A percentile compares a stretch with the other conserved stretches of the same genome.
These are phyloP conservation scores for Candida namnaoensis DNA, from an alignment of 805 yeast species.

Conservation along the genomic window DNA sequence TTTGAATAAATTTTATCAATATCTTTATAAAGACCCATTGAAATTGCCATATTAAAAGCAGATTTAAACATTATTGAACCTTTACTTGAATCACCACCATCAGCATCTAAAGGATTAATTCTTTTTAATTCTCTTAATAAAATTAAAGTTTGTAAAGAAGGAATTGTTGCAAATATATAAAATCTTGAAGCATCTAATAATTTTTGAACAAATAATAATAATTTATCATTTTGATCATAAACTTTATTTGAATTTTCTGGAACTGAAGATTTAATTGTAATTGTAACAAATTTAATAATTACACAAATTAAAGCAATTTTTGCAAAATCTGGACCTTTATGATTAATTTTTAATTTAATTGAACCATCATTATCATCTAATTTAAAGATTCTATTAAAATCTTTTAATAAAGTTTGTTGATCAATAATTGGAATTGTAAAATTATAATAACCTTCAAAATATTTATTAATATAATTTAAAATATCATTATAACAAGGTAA, in stretches of 20 bases:
- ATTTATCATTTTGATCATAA: slow-evolving; percentile 8
- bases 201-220: slow-evolving; percentile 7
- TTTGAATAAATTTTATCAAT: slow-evolving; percentile 8
- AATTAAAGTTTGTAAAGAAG: slow-evolving; percentile 14
- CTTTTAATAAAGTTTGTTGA: slow-evolving; percentile 2
- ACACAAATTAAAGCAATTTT: slow-evolving; percentile 10
- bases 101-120: slow-evolving; percentile 12
- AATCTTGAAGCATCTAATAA: slow-evolving; percentile 8
- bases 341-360: slow-evolving; percentile 1
- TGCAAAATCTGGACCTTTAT: slow-evolving; percentile 11
- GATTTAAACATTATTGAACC: slow-evolving; percentile 6
- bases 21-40: slow-evolving; percentile 15
- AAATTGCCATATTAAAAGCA: slow-evolving; percentile 15
- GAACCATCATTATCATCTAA: slow-evolving; percentile 4
- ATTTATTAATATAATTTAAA: slow-evolving; percentile 7
- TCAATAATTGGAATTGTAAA: slow-evolving; percentile 11
- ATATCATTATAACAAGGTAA: slow-evolving; percentile 12
- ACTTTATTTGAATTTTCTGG: neutral
- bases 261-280: slow-evolving; percentile 2
- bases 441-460: slow-evolving; percentile 10
- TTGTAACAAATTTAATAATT: slow-evolving; percentile 4
- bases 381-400: slow-evolving; percentile 9
- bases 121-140: slow-evolving; percentile 7
- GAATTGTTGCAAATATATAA: slow-evolving; percentile 7
- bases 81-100: slow-evolving; percentile 13